Base-by-base conservation (phyloP, 1,284 basidiomycete species). In the Lignosus rhinocerotis region DNA sequence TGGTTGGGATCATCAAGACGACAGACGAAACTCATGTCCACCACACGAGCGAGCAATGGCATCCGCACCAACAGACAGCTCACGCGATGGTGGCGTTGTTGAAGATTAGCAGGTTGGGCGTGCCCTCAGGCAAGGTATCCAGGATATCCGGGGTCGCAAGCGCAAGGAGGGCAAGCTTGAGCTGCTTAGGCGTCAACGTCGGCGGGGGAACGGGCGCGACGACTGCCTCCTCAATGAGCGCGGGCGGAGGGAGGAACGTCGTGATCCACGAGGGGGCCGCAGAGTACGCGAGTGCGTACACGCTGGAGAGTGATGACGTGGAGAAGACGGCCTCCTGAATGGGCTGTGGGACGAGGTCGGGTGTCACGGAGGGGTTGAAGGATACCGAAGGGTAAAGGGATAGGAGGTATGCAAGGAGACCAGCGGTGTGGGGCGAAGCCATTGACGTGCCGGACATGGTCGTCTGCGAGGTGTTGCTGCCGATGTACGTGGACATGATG, bases 331-430 rank as follows among this genome's bases (percentile, higher is more conserved):
- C 64, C 34, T 55, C 53, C 43, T 63, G 53, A 36, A 71, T 55
- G 38, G 63, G 47, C 9, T 61, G 36, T 16, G 70, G 70, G 21
- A 72, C 63, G 55, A 75, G 67, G 57, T 68, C 71, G 64, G 66
- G 69, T 1, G 59, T 65, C 38, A 76, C 59, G 10, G 67, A 65
- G n/a, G 78, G 76, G 71, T 77, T 68, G 75, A 85, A 85, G 10
- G 76, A 76, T 47, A 71, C 69, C 32, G 77, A 76, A 39, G 81
- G 81, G 75, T 85, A 80, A 65, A 85, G 76, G 38, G 87, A 88
- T 60, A 93, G 82, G 61, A 90, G 80, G 78, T 90, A 91, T 38
- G 89, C 89, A 59, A 88, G 77, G 49, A 91, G 73, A 67, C 89
- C 90, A 32, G 85, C 82, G 49, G 80, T 76, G 70, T 83, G 81